A percentile compares a stretch with the other conserved stretches of the same genome.
phyloP scores from a whole-genome alignment of 345 rosid species.

The Erucastrum elatum region DNA sequence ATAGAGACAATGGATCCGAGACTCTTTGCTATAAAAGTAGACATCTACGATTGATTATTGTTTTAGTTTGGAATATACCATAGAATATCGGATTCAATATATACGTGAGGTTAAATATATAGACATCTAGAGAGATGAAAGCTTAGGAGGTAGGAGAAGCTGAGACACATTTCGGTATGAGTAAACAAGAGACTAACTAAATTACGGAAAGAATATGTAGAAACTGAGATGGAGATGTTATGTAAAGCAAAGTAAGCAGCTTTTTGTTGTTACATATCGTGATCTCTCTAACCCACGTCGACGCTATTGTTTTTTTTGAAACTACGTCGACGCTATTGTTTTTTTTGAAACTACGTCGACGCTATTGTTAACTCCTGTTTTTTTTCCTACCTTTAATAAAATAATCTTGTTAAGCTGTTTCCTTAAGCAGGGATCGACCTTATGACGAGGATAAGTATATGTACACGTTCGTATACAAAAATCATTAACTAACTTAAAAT shows the following conservation, averaged over 20 bases:
- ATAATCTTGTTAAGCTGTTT: not conserved
- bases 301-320: no score
- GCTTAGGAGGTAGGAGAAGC: slow-evolving; percentile 35
- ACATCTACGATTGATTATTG: slow-evolving; percentile 17
- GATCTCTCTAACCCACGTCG: slow-evolving; percentile 19
- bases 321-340: no score
- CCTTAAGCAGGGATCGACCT: slow-evolving; percentile 5
- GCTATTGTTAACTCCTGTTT: not conserved
- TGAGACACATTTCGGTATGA: slow-evolving; percentile 18
- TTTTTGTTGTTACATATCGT: slow-evolving; percentile 30
- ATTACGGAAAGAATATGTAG: slow-evolving; percentile 33
- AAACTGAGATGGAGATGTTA: slow-evolving; percentile 24
- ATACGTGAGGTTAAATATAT: not conserved
- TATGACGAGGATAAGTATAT: slow-evolving; percentile 27
- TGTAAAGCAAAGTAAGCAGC: slow-evolving; percentile 30
- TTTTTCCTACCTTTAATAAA: not conserved
- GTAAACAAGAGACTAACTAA: slow-evolving; percentile 20
- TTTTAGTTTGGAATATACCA: not conserved
- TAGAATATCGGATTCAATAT: not conserved
- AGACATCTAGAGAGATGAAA: slow-evolving; percentile 11
- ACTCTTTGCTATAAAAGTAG: slow-evolving; percentile 30
- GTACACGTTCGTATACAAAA: slow-evolving; percentile 14
- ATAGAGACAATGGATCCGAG: slow-evolving; percentile 29
- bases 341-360: no score
- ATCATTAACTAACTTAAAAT: not conserved